phyloP scores from a whole-genome alignment of 2,329 filamentous ascomycete species.

The Xylaria sp. region DNA sequence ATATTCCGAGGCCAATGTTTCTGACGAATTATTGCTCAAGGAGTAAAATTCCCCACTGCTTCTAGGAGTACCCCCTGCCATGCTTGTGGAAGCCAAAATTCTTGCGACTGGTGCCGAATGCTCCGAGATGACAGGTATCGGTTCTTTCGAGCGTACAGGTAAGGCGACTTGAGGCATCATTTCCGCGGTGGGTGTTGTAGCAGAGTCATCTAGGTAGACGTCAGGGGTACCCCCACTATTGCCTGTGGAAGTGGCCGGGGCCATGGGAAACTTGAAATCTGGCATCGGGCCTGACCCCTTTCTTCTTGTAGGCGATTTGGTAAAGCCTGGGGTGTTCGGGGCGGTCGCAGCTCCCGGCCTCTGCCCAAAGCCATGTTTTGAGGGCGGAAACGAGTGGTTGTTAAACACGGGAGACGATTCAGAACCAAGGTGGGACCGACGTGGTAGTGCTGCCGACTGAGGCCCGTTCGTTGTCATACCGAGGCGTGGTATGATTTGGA shows the following conservation, averaged over 20 bases:
- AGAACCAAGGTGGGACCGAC: conserved; percentile 56
- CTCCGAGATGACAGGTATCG: conserved; percentile 65
- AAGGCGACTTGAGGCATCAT: conserved; percentile 52
- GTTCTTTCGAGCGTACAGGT: conserved; percentile 56
- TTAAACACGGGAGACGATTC: conserved; percentile 64
- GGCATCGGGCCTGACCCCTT: conserved; percentile 59
- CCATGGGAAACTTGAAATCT: conserved; percentile 68
- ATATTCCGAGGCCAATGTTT: conserved; percentile 93
- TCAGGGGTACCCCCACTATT: conserved; percentile 44
- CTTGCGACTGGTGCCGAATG: conserved; percentile 70
- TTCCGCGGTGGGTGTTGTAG: conserved; percentile 54
- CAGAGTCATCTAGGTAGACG: conserved; percentile 52
- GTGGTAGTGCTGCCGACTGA: conserved; percentile 55
- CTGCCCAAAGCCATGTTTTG: conserved; percentile 56
- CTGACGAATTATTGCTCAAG: conserved; percentile 91
- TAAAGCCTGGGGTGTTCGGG: conserved; percentile 58
- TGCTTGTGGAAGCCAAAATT: conserved; percentile 81
- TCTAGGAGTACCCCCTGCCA: conserved; percentile 80
- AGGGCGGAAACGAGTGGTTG: conserved; percentile 63
- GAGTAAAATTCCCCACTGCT: conserved; percentile 97
- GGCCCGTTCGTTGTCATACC: conserved; percentile 59
- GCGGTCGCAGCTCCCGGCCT: conserved; percentile 56
- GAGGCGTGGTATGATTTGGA: conserved; percentile 75
- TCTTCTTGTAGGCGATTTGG: conserved; percentile 54
- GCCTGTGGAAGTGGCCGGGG: conserved; percentile 55